Conservation (phyloP, 1,284 basidiomycete genomes). For the Wolfiporia cocos region DNA sequence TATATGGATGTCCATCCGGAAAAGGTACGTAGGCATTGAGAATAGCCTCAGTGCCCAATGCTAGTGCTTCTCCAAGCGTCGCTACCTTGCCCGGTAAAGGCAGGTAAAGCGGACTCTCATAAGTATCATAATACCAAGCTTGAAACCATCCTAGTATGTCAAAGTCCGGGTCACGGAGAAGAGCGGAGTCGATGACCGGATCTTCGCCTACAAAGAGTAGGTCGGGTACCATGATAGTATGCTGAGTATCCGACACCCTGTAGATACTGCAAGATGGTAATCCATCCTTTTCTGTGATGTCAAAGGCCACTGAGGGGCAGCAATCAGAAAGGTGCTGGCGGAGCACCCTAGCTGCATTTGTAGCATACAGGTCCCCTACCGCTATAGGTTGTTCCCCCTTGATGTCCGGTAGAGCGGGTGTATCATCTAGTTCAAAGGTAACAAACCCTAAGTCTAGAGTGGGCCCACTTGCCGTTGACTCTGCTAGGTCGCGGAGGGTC, state of each 20-base stretch:
- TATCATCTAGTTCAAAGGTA: background rate
- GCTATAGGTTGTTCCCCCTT: too few relatives aligned
- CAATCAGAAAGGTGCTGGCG: too few relatives aligned
- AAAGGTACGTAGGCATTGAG: background rate
- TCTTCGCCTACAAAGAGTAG: background rate
- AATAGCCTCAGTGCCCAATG: background rate
- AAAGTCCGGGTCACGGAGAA: background rate
- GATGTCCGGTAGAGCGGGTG: too few relatives aligned
- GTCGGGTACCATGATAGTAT: background rate
- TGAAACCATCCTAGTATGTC: background rate
- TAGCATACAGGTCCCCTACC: too few relatives aligned
- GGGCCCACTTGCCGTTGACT: background rate
- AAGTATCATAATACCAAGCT: background rate
- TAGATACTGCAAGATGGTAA: background rate
- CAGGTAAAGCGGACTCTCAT: background rate
- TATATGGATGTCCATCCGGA: background rate
- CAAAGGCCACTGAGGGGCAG: too few relatives aligned
- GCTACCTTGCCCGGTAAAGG: background rate
- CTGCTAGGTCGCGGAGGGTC: background rate
- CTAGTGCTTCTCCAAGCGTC: background rate
- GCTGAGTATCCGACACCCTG: background rate
- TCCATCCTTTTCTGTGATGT: background rate
- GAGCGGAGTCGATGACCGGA: background rate
- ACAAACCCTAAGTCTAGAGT: background rate
- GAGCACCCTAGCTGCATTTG: too few relatives aligned